A percentile compares a stretch with the other conserved stretches of the same genome.
phyloP scores from a whole-genome alignment of 163 green algal genomes.

The Volvox carteri region DNA sequence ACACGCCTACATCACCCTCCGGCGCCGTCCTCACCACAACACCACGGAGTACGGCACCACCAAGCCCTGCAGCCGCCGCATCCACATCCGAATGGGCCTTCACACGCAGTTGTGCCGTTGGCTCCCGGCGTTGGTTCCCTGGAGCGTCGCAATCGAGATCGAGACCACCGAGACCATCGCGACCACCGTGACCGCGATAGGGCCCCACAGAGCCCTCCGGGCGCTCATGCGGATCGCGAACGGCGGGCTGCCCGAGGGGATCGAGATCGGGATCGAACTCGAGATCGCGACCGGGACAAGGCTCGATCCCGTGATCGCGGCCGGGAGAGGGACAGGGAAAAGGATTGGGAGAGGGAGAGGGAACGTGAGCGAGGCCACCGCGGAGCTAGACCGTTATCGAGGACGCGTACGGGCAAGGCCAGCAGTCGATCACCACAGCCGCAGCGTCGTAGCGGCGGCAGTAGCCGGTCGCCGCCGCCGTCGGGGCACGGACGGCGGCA shows the following conservation, averaged over 20 bases:
- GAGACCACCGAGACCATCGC: too few species aligned
- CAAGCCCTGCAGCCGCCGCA: background rate
- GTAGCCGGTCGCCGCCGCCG: slow-evolving; percentile 11
- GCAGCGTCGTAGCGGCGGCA: background rate
- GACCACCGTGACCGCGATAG: background rate
- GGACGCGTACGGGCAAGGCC: background rate
- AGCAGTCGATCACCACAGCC: slow-evolving; percentile 1
- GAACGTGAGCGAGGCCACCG: background rate
- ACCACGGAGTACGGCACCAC: too few species aligned
- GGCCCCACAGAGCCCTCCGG: background rate
- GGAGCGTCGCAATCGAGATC: background rate
- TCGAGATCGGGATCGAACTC: background rate
- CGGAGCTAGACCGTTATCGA: background rate
- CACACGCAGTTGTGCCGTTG: background rate
- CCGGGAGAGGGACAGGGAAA: background rate
- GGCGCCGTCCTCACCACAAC: background rate
- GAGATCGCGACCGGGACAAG: slow-evolving; percentile 7
- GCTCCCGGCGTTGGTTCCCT: background rate
- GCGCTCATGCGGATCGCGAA: background rate
- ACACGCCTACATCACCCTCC: background rate
- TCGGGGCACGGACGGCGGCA: background rate
- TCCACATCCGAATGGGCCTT: background rate
- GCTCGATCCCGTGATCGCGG: background rate
- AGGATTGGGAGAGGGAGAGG: background rate
- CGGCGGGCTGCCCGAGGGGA: too few species aligned